Conservation (phyloP, 2,329 filamentous ascomycete genomes). For the Teratosphaeria epicoccoides region DNA sequence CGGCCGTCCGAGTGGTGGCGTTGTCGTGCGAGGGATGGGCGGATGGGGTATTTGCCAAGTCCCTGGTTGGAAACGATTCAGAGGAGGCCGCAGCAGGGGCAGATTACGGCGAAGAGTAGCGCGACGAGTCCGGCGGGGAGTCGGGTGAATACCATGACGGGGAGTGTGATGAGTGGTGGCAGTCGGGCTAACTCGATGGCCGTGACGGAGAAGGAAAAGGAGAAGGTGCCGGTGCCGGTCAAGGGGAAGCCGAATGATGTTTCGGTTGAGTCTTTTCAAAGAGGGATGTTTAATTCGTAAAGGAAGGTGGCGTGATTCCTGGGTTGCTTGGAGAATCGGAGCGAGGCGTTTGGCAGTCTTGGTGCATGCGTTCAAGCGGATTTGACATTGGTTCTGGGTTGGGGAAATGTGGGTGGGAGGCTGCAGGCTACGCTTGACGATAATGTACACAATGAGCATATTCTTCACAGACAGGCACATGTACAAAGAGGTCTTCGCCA, state of each 20-base stretch:
- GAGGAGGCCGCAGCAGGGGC: conserved; percentile 38
- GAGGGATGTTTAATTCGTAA: conserved; percentile 56
- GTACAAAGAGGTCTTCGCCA: too few species aligned
- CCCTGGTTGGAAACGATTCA: conserved; percentile 77
- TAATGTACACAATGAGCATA: neutral
- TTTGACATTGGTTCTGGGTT: neutral
- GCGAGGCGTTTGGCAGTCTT: neutral
- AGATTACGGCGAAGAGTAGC: conserved; percentile 35
- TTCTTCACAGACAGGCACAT: neutral
- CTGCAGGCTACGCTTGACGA: neutral
- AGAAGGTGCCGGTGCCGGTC: conserved; percentile 35
- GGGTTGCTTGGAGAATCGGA: too few species aligned
- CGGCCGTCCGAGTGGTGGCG: conserved; percentile 96
- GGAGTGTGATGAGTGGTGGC: conserved; percentile 25
- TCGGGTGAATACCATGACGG: conserved; percentile 47
- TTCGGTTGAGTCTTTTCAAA: conserved; percentile 59
- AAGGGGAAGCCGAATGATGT: conserved; percentile 54
- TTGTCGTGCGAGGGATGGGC: conserved; percentile 78
- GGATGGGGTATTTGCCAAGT: conserved; percentile 81
- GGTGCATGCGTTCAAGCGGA: conserved; percentile 7
- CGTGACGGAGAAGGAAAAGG: conserved; percentile 31
- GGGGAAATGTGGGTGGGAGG: neutral
- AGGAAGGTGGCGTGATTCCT: conserved; percentile 15
- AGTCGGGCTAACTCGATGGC: conserved; percentile 37
- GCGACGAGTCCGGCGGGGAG: conserved; percentile 36